Evolutionary conservation across 2,329 filamentous ascomycete genomes (phyloP).

Genomic region (Talaromyces rugulosus): DNA sequence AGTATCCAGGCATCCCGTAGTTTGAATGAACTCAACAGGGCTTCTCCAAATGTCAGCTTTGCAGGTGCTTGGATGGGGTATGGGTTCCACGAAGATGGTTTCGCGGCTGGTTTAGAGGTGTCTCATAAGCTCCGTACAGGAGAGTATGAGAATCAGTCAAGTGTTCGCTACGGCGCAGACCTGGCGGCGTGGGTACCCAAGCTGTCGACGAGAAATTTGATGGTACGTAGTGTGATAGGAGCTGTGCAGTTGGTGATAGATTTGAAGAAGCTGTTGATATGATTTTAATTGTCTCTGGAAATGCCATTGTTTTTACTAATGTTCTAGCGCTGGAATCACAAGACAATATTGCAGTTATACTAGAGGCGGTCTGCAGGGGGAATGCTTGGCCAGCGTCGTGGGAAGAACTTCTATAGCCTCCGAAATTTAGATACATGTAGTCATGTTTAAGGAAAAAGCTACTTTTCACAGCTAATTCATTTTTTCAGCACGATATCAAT

Average conservation of each 20-base stretch:
- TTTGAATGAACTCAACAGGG: not conserved
- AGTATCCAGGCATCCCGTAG: not conserved
- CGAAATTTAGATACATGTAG: too few species aligned
- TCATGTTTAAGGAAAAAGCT: too few species aligned
- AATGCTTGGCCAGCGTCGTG: too few species aligned
- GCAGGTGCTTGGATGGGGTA: slow-evolving; percentile 12
- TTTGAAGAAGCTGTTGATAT: too few species aligned
- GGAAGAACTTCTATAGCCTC: too few species aligned
- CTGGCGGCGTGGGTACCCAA: not conserved
- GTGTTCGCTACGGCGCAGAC: slow-evolving; percentile 1
- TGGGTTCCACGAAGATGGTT: slow-evolving; percentile 6
- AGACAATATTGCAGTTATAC: too few species aligned
- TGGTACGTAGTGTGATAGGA: not conserved
- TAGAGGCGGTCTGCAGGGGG: too few species aligned
- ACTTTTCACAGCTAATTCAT: too few species aligned
- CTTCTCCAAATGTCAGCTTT: not conserved
- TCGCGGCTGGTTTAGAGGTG: slow-evolving; percentile 1
- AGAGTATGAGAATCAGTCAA: not conserved
- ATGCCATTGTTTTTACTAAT: too few species aligned
- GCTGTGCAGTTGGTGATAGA: not conserved
- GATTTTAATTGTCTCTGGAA: too few species aligned
- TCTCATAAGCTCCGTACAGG: not conserved
- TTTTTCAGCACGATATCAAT: too few species aligned
- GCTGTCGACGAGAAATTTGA: not conserved
- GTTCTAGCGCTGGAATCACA: too few species aligned